These are phyloP conservation scores for Saturnispora gosingensis DNA, from an alignment of 805 yeast genomes.

Conservation along the genomic window DNA sequence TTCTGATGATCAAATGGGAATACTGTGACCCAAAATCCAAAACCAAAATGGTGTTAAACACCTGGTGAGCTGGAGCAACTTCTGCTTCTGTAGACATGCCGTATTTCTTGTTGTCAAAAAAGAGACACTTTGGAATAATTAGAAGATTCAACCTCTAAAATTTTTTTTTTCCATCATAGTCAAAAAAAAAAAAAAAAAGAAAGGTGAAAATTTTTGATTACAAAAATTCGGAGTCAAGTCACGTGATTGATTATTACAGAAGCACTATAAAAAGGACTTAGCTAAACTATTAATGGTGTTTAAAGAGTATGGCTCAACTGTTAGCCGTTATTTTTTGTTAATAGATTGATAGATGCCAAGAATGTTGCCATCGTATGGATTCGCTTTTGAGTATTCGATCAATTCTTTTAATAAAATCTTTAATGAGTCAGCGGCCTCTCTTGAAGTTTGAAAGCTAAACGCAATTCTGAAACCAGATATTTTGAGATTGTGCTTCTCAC, in stretches of 20 bases:
- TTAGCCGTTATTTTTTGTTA: neutral
- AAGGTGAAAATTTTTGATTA: neutral
- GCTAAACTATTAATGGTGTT: neutral
- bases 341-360: slow-evolving; percentile 13
- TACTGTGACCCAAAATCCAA: slow-evolving; percentile 98
- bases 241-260: neutral
- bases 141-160: neutral
- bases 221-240: neutral
- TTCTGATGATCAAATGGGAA: slow-evolving; percentile 92
- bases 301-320: neutral
- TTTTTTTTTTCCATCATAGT: neutral
- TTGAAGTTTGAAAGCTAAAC: slow-evolving; percentile 62
- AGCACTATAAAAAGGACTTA: neutral
- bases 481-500: slow-evolving; percentile 50
- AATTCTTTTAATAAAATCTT: slow-evolving; percentile 53
- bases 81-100: slow-evolving; percentile 14
- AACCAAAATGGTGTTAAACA: slow-evolving; percentile 94
- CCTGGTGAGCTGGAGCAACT: slow-evolving; percentile 60
- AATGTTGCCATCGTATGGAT: slow-evolving; percentile 35
- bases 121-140: neutral
- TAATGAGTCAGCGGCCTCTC: slow-evolving; percentile 45
- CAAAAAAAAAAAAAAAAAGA: neutral
- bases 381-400: slow-evolving; percentile 39
- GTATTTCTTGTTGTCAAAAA: neutral
- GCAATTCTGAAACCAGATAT: slow-evolving; percentile 71